These are phyloP conservation scores for Salix dunnii DNA, from an alignment of 345 rosid species.

Conservation along the genomic window DNA sequence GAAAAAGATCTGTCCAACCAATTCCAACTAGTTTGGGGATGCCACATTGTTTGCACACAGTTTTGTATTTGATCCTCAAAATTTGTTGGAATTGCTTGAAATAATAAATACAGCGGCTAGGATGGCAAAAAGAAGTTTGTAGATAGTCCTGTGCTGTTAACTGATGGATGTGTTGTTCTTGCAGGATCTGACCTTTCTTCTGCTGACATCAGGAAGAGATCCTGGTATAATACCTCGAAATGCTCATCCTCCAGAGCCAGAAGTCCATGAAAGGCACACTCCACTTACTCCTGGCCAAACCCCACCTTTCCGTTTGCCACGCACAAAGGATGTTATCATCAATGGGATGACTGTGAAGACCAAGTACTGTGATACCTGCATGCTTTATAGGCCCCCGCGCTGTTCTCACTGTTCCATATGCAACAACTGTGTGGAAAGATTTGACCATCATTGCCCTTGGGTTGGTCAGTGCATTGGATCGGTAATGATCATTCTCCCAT, in stretches of 20 bases:
- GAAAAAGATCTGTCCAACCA: background rate
- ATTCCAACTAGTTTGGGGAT: background rate
- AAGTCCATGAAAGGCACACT: slow-evolving; percentile 39
- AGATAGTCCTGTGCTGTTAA: slow-evolving; percentile 1
- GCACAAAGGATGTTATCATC: slow-evolving; percentile 59
- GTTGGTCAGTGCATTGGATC: slow-evolving; percentile 98
- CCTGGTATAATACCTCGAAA: slow-evolving; percentile 90
- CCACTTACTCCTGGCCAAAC: slow-evolving; percentile 47
- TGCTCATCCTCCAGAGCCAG: slow-evolving; percentile 68
- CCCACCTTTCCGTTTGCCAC: slow-evolving; percentile 53
- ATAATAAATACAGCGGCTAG: background rate
- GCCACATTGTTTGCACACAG: background rate
- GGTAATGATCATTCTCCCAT: slow-evolving; percentile 44
- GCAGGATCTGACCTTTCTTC: slow-evolving; percentile 74
- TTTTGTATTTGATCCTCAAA: background rate
- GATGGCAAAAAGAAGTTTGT: background rate
- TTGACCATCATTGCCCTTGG: slow-evolving; percentile 99
- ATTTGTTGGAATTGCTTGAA: background rate
- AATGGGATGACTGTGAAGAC: slow-evolving; percentile 73
- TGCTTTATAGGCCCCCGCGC: slow-evolving; percentile 93
- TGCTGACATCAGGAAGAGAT: slow-evolving; percentile 86
- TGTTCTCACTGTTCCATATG: slow-evolving; percentile 98
- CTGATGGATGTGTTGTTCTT: slow-evolving; percentile 23
- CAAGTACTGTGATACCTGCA: slow-evolving; percentile 92
- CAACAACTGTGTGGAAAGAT: slow-evolving; percentile 90